Evolutionary conservation across 495 filamentous ascomycete genomes (phyloP).

Genomic region (Astrothelium subdiscretum): DNA sequence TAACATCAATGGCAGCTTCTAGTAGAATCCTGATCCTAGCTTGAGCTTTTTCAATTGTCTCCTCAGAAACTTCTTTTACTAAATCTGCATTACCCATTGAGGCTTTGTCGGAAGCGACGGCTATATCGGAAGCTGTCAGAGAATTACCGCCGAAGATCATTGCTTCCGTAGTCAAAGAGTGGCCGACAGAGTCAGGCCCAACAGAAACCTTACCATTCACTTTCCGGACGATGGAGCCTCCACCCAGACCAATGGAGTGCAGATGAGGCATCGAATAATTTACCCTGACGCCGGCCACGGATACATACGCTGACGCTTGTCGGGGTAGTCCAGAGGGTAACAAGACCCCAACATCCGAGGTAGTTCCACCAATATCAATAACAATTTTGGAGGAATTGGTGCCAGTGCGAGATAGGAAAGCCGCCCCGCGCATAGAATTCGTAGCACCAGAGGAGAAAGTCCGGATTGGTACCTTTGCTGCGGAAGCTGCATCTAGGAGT

Average conservation of each 20-base stretch:
- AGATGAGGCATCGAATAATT: constrained; percentile 46
- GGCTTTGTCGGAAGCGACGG: constrained; percentile 29
- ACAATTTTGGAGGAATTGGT: constrained; percentile 22
- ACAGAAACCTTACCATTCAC: constrained; percentile 28
- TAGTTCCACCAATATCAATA: constrained; percentile 44
- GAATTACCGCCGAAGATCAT: constrained; percentile 39
- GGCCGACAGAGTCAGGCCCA: constrained; percentile 46
- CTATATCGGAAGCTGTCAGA: constrained; percentile 41
- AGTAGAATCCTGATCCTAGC: constrained; percentile 7
- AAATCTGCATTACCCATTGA: constrained; percentile 29
- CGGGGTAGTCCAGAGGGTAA: constrained; percentile 43
- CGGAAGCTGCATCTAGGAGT: constrained; percentile 31
- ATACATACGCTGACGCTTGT: constrained; percentile 40
- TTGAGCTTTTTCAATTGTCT: constrained; percentile 15
- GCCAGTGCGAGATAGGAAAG: constrained; percentile 23
- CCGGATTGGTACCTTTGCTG: constrained; percentile 36
- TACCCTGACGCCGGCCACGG: constrained; percentile 40
- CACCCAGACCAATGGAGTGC: constrained; percentile 38
- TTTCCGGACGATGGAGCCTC: constrained; percentile 39
- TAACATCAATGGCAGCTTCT: constrained; percentile 39
- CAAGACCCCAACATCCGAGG: constrained; percentile 41
- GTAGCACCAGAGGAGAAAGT: constrained; percentile 43
- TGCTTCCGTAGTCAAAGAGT: constrained; percentile 36
- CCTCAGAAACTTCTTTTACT: constrained; percentile 15
- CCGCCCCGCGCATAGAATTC: constrained; percentile 41